phyloP scores from a whole-genome alignment of 2,329 filamentous ascomycete genomes.

The Diaporthe humulicola region DNA sequence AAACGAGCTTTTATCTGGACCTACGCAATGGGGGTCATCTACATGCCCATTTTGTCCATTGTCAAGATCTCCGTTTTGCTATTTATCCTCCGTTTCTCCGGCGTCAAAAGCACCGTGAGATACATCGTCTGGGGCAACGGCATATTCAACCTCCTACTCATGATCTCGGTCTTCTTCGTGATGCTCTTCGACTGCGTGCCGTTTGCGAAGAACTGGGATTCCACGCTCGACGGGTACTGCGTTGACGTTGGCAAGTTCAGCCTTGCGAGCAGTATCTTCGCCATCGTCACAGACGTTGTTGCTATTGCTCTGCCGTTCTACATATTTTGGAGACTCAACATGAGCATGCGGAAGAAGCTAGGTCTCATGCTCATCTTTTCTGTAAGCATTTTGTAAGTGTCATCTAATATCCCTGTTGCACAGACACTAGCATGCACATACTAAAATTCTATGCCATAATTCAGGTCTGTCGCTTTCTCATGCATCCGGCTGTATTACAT shows the following conservation, averaged over 20 bases:
- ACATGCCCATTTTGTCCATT: constrained; percentile 51
- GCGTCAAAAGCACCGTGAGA: constrained; percentile 46
- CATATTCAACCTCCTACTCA: constrained; percentile 48
- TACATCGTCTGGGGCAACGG: constrained; percentile 45
- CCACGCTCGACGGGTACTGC: constrained; percentile 44
- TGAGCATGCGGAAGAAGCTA: constrained; percentile 53
- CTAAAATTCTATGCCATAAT: neutral
- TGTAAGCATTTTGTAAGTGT: neutral
- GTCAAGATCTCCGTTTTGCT: constrained; percentile 51
- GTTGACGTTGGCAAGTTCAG: constrained; percentile 46
- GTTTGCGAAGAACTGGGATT: constrained; percentile 46
- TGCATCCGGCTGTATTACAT: constrained; percentile 49
- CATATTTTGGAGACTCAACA: constrained; percentile 56
- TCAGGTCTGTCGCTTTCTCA: neutral
- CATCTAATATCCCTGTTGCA: too few relatives aligned
- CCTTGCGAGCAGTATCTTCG: constrained; percentile 45
- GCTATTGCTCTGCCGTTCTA: constrained; percentile 51
- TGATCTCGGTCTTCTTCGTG: constrained; percentile 53
- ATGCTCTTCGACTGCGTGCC: constrained; percentile 57
- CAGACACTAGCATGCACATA: too few relatives aligned
- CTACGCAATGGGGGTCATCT: constrained; percentile 47
- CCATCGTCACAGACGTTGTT: constrained; percentile 45
- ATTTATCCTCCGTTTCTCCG: constrained; percentile 50
- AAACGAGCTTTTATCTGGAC: constrained; percentile 42
- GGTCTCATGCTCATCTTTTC: constrained; percentile 56